Evolutionary conservation across 306 rosid genomes (phyloP), one percentile per base, ranked within the genome.

Genomic region (Erythrophleum fordii): DNA sequence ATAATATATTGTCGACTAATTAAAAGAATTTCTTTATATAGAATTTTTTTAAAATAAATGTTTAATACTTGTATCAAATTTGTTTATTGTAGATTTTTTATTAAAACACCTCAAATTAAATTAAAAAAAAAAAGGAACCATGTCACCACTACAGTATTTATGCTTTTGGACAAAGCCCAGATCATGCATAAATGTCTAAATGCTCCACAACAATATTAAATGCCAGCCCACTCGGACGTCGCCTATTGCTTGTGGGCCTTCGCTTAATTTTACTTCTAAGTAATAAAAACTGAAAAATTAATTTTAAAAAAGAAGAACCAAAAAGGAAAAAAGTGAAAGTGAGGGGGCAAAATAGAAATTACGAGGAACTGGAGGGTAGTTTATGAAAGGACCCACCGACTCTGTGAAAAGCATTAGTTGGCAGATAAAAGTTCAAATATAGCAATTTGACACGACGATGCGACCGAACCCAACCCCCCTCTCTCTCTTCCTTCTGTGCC

Each of bases 351-450:
- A 71, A 34, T 71, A 8, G 76, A 11, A 49, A 72, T 48, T 72
- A 4, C 9, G 6, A 18, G 17, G 46, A 48, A 72, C 6, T 49
- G 13, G 4, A 29, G 60, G 76, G 62, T 20, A 31, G 61, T 72
- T 72, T 72, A 8, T 29, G 28, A 14, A 28, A 28, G 45, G 62
- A 49, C 16, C 61, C 18, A 51, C 76, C 76, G 76, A 72, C 76
- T 28, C 44, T 4, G 42, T 0, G 29, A 23, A 22, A 1, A 31
- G 45, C 45, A 51, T 4, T 8, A 29, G 76, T 9, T 48, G 58
- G 59, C 60, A 71, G 25, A 48, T 28, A 17, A 28, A 26, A n/a
- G 59, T 46, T 45, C 22, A 46, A 46, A 70, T 22, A 28, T 18
- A 29, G 42, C 11, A n/a, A 70, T 25, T 45, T 31, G 13, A 29